Evolutionary conservation across 2,329 filamentous ascomycete genomes (phyloP).

Genomic region (Pestalotiopsis sp.): DNA sequence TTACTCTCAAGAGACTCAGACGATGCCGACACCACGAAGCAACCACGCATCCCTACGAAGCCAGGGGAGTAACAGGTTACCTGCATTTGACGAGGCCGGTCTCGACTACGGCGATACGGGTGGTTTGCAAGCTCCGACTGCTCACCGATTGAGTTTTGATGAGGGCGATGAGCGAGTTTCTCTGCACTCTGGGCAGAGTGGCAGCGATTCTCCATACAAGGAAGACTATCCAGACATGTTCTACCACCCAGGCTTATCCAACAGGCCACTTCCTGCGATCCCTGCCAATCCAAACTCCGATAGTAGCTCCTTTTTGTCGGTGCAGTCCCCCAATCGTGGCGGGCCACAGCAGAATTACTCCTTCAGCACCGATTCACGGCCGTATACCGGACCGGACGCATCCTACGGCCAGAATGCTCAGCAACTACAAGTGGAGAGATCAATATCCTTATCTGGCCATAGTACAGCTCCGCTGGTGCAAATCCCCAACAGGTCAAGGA

Average conservation of each 20-base stretch:
- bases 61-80: conserved; percentile 42
- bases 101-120: conserved; percentile 92
- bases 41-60: conserved; percentile 37
- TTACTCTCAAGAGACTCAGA: conserved; percentile 48
- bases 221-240: conserved; percentile 88
- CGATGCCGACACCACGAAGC: conserved; percentile 49
- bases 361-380: conserved; percentile 48
- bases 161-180: conserved; percentile 82
- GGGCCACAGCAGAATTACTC: conserved; percentile 54
- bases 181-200: conserved; percentile 57
- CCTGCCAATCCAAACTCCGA: conserved; percentile 66
- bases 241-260: conserved; percentile 82
- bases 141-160: conserved; percentile 83
- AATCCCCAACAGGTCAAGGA: conserved; percentile 88
- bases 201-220: conserved; percentile 67
- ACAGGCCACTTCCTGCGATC: conserved; percentile 65
- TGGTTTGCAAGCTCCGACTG: conserved; percentile 76
- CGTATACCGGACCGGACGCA: conserved; percentile 50
- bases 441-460: conserved; percentile 82
- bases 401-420: conserved; percentile 48
- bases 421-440: conserved; percentile 63
- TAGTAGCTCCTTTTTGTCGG: conserved; percentile 53
- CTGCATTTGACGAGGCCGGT: conserved; percentile 62
- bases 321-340: conserved; percentile 48
- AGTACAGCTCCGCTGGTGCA: conserved; percentile 78